Evolutionary conservation across 768 basidiomycete species (phyloP).

Genomic region (Zangia roseola): DNA sequence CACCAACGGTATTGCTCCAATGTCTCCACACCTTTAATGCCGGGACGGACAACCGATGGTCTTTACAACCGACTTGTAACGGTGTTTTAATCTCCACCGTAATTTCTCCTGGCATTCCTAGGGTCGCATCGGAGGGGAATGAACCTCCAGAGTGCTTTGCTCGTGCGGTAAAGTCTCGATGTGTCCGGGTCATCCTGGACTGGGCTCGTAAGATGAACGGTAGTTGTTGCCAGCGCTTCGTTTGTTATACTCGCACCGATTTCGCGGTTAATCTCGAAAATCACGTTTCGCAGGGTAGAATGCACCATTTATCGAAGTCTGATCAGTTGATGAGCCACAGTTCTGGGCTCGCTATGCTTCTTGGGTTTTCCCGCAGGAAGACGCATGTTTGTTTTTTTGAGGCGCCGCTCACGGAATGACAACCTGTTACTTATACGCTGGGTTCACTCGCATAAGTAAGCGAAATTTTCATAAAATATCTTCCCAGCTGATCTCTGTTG

Average conservation of each 20-base stretch:
- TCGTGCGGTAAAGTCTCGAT: constrained; percentile 3
- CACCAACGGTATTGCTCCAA: constrained; percentile 7
- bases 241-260: constrained; percentile 9
- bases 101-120: constrained; percentile 6
- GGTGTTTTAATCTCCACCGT: not conserved
- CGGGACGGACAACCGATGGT: constrained; percentile 26
- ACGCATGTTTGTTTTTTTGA: constrained; percentile 17
- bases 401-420: constrained; percentile 8
- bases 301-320: constrained; percentile 16
- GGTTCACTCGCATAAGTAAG: constrained; percentile 5
- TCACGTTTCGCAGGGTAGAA: constrained; percentile 19
- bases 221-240: constrained; percentile 1
- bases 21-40: constrained; percentile 15
- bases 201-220: not conserved
- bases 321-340: constrained; percentile 25
- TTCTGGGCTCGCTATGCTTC: constrained; percentile 8
- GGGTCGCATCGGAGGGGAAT: constrained; percentile 12
- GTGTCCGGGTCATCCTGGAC: constrained; percentile 1
- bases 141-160: constrained; percentile 6
- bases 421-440: constrained; percentile 6
- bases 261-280: constrained; percentile 26
- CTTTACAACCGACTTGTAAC: constrained; percentile 4
- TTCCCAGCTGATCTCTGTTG: constrained; percentile 20
- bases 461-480: constrained; percentile 19
- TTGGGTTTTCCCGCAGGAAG: constrained; percentile 17